A percentile compares a stretch with the other conserved stretches of the same genome.
These are phyloP conservation scores for Hypoxylon subgilvum DNA, from an alignment of 495 filamentous ascomycete genomes.

Conservation along the genomic window DNA sequence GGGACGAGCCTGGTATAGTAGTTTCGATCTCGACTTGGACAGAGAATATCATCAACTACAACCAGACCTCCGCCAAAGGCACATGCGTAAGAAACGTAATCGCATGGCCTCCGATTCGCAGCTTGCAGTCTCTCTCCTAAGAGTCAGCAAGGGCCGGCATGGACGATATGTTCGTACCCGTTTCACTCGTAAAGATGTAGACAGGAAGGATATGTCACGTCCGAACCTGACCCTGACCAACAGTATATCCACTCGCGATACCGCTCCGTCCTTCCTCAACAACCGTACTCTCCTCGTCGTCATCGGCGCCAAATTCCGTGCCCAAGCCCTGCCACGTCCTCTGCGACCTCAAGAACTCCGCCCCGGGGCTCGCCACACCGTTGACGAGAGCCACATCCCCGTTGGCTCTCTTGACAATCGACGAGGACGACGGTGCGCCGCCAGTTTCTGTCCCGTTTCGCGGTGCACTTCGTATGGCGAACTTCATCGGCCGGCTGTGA, in stretches of 20 bases:
- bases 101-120: too few relatives aligned
- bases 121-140: too few relatives aligned
- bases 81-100: too few relatives aligned
- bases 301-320: slow-evolving; percentile 67
- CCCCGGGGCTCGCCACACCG: slow-evolving; percentile 83
- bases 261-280: slow-evolving; percentile 86
- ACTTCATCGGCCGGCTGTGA: slow-evolving; percentile 77
- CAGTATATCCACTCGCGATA: slow-evolving; percentile 86
- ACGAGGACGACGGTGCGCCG: slow-evolving; percentile 35
- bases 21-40: too few relatives aligned
- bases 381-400: slow-evolving; percentile 75
- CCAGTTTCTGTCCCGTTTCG: slow-evolving; percentile 17
- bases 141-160: too few relatives aligned
- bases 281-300: slow-evolving; percentile 65
- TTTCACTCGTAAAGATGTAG: too few relatives aligned
- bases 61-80: too few relatives aligned
- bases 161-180: too few relatives aligned
- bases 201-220: slow-evolving; percentile 25
- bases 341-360: slow-evolving; percentile 81
- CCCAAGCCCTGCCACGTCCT: slow-evolving; percentile 92
- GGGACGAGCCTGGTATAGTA: too few relatives aligned
- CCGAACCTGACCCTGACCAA: slow-evolving; percentile 62
- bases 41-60: too few relatives aligned
- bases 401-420: slow-evolving; percentile 37
- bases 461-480: slow-evolving; percentile 41